Base-by-base conservation (phyloP, 192 early-diverging fungal species). In the Rhizophagus sp. region DNA sequence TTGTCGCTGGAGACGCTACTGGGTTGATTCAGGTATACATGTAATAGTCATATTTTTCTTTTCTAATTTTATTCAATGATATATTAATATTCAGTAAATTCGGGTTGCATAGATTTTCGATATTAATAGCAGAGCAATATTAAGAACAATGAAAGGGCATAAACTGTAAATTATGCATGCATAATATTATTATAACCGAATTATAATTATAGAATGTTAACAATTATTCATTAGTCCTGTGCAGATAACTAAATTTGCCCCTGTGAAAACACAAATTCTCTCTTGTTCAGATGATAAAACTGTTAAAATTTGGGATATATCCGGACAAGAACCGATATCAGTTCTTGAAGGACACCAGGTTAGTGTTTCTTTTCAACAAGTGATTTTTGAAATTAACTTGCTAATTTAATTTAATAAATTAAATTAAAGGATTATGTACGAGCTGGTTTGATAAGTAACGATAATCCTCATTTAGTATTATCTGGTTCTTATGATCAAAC, bases 401-500 rank as follows among this genome's bases (percentile, higher is more conserved):
- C 67, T 62, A 41, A 7, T n/a, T 66, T 80, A 15, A 76, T 30
- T 10, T 49, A 11, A 11, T 52, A 19, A 13, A 33, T 30, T 24
- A 34, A 49, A 70, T 5, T 27, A 49, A 41, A 90, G 68, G 98
- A 99, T 87, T 97, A 99, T 81, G 92, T 98, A 70, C 93, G 96
- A 19, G 85, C 90, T 30, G 96, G 91, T 11, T 83, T 89, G 62
- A 89, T 96, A 77, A 90, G 88, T 61, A 83, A 85, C 44, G 91
- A 92, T 34, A 97, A 96, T 84, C 93, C 94, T 57, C 88, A 95
- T 62, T 73, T 99, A 76, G 81, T 99, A 68, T 81, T 92, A 17
- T 90, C 95, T 2, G 96, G 97, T 9, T 97, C 97, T 2, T 99
- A 99, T 81, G 98, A 99, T 87, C 95, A 97, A 80, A 96, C 96